A percentile compares a stretch with the other conserved stretches of the same genome.
These are phyloP conservation scores for Paracamarosporium sp. DNA, from an alignment of 2,329 filamentous ascomycete species.

Conservation along the genomic window DNA sequence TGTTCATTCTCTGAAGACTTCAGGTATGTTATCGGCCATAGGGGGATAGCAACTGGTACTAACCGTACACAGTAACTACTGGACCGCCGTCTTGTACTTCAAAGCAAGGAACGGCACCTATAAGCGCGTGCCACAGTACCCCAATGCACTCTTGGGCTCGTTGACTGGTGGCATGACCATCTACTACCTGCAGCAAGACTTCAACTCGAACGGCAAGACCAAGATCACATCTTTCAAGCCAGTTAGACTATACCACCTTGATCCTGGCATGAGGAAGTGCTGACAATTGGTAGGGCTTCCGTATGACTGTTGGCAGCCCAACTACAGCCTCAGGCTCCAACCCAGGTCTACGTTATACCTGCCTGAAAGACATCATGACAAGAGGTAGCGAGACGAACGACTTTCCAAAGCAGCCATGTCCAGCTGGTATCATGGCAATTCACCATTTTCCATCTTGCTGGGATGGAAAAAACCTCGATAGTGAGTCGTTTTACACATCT, in stretches of 20 bases:
- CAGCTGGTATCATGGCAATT: slow-evolving; percentile 35
- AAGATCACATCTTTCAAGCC: slow-evolving; percentile 32
- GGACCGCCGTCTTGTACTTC: slow-evolving; percentile 35
- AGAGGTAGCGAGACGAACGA: slow-evolving; percentile 33
- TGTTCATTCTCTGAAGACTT: slow-evolving; percentile 30
- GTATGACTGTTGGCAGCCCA: slow-evolving; percentile 41
- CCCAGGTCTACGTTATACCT: slow-evolving; percentile 33
- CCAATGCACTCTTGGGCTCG: slow-evolving; percentile 24
- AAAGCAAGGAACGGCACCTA: slow-evolving; percentile 36
- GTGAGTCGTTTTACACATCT: too few species aligned
- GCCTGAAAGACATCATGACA: slow-evolving; percentile 35
- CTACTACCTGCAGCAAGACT: slow-evolving; percentile 43
- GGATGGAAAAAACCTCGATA: slow-evolving; percentile 64
- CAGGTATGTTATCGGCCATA: background rate
- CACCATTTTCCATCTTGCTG: slow-evolving; percentile 52
- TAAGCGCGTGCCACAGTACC: slow-evolving; percentile 35
- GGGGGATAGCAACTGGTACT: background rate
- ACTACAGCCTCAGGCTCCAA: slow-evolving; percentile 30
- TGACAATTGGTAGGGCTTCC: slow-evolving; percentile 28
- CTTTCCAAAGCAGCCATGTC: slow-evolving; percentile 34
- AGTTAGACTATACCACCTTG: slow-evolving; percentile 5
- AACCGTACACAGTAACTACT: slow-evolving; percentile 20
- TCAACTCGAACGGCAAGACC: slow-evolving; percentile 43
- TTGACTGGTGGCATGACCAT: slow-evolving; percentile 42
- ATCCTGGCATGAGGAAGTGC: background rate